phyloP scores from a whole-genome alignment of 2,329 filamentous ascomycete genomes.

The Penicillium polonicum region DNA sequence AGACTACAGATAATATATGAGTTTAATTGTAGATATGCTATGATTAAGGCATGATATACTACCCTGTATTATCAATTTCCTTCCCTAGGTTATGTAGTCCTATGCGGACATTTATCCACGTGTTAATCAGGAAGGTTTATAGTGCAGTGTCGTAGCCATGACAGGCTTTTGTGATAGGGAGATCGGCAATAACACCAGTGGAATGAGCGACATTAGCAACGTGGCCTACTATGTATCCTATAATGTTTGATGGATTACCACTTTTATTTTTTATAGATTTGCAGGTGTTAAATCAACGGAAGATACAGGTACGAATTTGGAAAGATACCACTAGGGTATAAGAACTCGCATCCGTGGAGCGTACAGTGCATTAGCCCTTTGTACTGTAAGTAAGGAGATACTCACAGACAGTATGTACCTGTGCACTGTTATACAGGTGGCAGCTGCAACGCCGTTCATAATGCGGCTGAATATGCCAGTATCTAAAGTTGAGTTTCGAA shows the following conservation, averaged over 20 bases:
- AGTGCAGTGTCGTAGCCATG: neutral
- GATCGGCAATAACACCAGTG: constrained; percentile 7
- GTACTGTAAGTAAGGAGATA: neutral
- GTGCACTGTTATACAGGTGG: constrained; percentile 4
- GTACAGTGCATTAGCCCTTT: neutral
- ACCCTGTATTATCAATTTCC: neutral
- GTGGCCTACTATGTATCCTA: neutral
- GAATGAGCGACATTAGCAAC: neutral
- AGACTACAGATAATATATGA: neutral
- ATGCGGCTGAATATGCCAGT: neutral
- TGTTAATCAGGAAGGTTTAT: neutral
- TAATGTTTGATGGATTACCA: neutral
- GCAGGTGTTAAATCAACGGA: neutral
- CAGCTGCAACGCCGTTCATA: constrained; percentile 15
- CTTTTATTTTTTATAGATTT: neutral
- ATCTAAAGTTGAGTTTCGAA: neutral
- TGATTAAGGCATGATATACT: neutral
- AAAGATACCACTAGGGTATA: neutral
- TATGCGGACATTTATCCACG: neutral
- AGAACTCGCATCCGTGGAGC: neutral
- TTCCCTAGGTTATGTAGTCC: neutral
- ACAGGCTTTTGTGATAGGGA: neutral
- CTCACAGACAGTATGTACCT: neutral
- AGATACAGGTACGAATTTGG: neutral
- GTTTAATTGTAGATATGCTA: neutral